Percentiles rank a stretch among this genome's conserved stretches.
Conservation (phyloP, 805 yeast genomes). For the Candida silvatica region DNA sequence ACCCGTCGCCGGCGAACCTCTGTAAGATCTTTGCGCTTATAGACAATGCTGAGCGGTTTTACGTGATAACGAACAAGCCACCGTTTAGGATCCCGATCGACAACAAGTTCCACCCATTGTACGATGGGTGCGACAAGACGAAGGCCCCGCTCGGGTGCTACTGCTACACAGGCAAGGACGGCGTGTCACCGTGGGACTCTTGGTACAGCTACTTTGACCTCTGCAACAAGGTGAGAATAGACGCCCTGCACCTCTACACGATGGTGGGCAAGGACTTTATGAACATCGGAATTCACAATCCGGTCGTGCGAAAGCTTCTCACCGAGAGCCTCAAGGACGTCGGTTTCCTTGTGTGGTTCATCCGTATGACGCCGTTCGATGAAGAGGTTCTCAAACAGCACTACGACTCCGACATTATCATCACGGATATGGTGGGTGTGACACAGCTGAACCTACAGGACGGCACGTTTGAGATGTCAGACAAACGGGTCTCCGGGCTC, state of each 20-base stretch:
- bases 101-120: conserved; percentile 21
- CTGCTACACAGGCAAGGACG: conserved; percentile 5
- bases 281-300: conserved; percentile 7
- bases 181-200: conserved; percentile 5
- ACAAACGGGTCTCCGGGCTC: too few species aligned
- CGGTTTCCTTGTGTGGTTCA: conserved; percentile 14
- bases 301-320: conserved; percentile 14
- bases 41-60: conserved; percentile 15
- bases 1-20: conserved; percentile 8
- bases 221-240: conserved; percentile 23
- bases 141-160: conserved; percentile 14
- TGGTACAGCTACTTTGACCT: conserved; percentile 23
- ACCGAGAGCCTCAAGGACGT: conserved; percentile 11
- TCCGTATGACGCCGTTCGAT: conserved; percentile 10
- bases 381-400: conserved; percentile 10
- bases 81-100: conserved; percentile 17
- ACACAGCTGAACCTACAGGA: conserved; percentile 3
- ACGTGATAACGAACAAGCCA: conserved; percentile 13
- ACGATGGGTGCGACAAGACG: conserved; percentile 17
- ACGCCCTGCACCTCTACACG: conserved; percentile 28
- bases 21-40: conserved; percentile 15
- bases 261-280: conserved; percentile 20
- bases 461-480: conserved; percentile 7
- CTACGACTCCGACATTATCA: conserved; percentile 14
- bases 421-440: conserved; percentile 7